A percentile compares a stretch with the other conserved stretches of the same genome.
These are phyloP conservation scores for Hapsidospora chrysogenum DNA, from an alignment of 495 filamentous ascomycete species.

Conservation along the genomic window DNA sequence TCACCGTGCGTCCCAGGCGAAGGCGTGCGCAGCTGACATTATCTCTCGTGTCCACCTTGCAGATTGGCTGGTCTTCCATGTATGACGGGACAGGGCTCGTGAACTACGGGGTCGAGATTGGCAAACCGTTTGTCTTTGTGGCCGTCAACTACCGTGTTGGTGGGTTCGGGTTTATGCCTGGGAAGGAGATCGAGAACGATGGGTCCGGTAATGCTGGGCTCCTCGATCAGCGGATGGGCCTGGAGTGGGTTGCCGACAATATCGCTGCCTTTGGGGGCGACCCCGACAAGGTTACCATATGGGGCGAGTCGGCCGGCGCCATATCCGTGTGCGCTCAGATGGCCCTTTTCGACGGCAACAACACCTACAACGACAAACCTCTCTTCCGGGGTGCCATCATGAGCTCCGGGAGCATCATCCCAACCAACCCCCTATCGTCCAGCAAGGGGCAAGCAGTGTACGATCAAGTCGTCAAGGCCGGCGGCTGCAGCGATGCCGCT, in stretches of 20 bases:
- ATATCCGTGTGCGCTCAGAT: constrained; percentile 35
- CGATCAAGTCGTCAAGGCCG: constrained; percentile 27
- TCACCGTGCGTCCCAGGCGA: too few species aligned
- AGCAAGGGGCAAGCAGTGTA: constrained; percentile 34
- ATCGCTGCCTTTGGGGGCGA: constrained; percentile 36
- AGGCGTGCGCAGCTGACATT: too few species aligned
- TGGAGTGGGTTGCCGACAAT: constrained; percentile 35
- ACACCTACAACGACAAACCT: constrained; percentile 30
- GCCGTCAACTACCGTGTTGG: constrained; percentile 37
- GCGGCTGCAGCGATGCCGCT: constrained; percentile 25
- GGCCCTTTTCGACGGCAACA: constrained; percentile 30
- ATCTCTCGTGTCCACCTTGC: too few species aligned
- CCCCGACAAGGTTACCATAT: constrained; percentile 20
- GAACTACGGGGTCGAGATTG: constrained; percentile 16
- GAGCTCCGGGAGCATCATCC: constrained; percentile 36
- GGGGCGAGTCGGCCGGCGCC: constrained; percentile 36
- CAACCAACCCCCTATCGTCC: constrained; percentile 32
- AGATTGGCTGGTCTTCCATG: background rate
- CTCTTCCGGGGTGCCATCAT: constrained; percentile 41
- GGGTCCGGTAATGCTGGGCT: constrained; percentile 24
- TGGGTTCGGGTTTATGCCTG: constrained; percentile 37
- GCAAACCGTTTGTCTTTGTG: constrained; percentile 16
- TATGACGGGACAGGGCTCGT: background rate
- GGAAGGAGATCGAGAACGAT: constrained; percentile 6
- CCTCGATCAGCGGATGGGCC: constrained; percentile 23